Conservation (phyloP, 2,329 filamentous ascomycete genomes). For the Sporothrix pallida region DNA sequence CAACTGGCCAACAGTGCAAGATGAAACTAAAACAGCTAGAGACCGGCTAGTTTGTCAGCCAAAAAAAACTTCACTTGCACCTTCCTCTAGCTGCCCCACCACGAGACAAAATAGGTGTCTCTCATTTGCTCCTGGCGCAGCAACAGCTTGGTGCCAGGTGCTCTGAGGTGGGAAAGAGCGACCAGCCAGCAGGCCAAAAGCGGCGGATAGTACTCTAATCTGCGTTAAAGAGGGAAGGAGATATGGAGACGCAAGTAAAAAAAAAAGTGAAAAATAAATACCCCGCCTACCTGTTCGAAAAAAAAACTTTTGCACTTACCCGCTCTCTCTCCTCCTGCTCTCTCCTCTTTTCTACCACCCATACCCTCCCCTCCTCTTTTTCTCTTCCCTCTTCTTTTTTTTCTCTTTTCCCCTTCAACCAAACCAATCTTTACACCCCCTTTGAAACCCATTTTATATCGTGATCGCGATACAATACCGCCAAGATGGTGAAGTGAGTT, state of each 20-base stretch:
- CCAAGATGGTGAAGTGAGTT: slow-evolving; percentile 99
- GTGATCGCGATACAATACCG: slow-evolving; percentile 65
- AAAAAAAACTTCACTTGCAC: slow-evolving; percentile 15
- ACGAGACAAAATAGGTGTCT: slow-evolving; percentile 30
- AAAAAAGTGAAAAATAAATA: slow-evolving; percentile 27
- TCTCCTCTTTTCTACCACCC: slow-evolving; percentile 20
- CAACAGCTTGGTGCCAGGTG: slow-evolving; percentile 1
- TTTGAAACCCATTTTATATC: slow-evolving; percentile 36
- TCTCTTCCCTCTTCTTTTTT: slow-evolving; percentile 31
- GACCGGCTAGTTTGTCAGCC: slow-evolving; percentile 30
- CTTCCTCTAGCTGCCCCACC: slow-evolving; percentile 25
- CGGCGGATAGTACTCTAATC: slow-evolving; percentile 7
- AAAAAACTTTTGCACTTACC: slow-evolving; percentile 37
- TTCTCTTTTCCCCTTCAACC: slow-evolving; percentile 27
- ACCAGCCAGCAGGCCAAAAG: slow-evolving; percentile 5
- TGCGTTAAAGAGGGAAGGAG: slow-evolving; percentile 8
- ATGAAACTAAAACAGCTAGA: neutral
- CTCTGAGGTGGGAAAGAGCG: slow-evolving; percentile 11
- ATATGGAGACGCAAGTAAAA: slow-evolving; percentile 25
- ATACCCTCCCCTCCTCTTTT: slow-evolving; percentile 22
- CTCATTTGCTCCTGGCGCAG: slow-evolving; percentile 27
- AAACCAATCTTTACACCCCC: slow-evolving; percentile 32
- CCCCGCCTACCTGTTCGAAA: slow-evolving; percentile 34
- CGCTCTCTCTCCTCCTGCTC: slow-evolving; percentile 25
- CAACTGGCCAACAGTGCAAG: neutral